Evolutionary conservation across 352 stramenopile genomes (phyloP), one percentile per base, ranked within the genome.

Genomic region (Pythium myriotylum): DNA sequence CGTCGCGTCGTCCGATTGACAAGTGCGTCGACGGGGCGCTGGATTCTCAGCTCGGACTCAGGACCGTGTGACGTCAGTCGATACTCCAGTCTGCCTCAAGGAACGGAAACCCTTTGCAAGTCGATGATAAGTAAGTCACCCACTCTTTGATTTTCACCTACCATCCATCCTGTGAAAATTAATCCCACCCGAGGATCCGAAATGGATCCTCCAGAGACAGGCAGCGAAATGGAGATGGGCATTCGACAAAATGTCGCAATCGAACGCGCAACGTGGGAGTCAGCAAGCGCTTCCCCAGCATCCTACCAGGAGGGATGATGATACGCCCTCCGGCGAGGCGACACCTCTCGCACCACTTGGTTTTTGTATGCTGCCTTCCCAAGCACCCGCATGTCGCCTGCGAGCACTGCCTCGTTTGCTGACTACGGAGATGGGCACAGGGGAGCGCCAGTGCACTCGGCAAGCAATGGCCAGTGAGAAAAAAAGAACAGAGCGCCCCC

Each of bases 351-450:
- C 5, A 43, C 37, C 13, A 43, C 37, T 43, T 43, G 37, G 17
- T 43, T 6, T 51, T 59, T 59, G 52, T 59, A 50, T 27, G 24
- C 1, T 17, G 9, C 20, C 40, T 12, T 50, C 39, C 47, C 42
- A 65, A 57, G 57, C 57, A 54, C 29, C 12, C 57, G 16, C 48
- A 59, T 58, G 56, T 63, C 46, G 48, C 46, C 27, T 22, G 16
- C 13, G 6, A 7, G 16, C 7, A 16, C 13, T 50, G 56, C 49
- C 56, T 32, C 39, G 47, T 56, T 57, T 64, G 37, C 57, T 59
- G 58, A 53, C 49, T 65, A 59, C 58, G 50, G 29, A 42, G 58
- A 65, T 65, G 58, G 45, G 58, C 50, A n/a, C 10, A n/a, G 6
- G 41, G 46, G 57, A 47, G 49, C 26, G 48, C 42, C 45, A 63